Evolutionary conservation across 306 rosid species (phyloP).

Genomic region (Gillenia trifoliata): DNA sequence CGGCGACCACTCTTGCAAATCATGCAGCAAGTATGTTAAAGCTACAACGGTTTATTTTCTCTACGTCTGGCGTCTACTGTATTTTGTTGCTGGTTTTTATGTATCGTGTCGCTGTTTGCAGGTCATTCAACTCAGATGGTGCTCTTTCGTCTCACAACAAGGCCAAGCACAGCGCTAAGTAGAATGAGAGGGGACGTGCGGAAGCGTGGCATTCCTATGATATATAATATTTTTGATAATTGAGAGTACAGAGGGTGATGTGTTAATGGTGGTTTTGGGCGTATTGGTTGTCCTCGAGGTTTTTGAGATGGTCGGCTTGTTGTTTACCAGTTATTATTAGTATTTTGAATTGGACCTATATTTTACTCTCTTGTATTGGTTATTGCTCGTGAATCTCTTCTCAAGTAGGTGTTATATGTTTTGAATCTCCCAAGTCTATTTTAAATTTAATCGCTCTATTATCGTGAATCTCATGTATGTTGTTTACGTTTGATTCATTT

Average conservation of each 20-base stretch:
- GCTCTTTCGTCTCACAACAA: conserved; percentile 72
- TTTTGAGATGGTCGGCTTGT: neutral
- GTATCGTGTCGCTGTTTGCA: neutral
- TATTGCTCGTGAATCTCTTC: neutral
- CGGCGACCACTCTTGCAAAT: conserved; percentile 47
- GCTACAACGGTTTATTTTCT: no score
- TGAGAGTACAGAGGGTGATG: conserved; percentile 1
- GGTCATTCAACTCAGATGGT: conserved; percentile 52
- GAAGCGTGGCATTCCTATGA: neutral
- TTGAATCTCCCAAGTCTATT: no score
- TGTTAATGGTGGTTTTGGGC: conserved; percentile 1
- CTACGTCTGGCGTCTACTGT: neutral
- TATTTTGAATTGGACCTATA: neutral
- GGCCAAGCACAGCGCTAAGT: conserved; percentile 65
- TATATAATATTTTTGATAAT: conserved; percentile 10
- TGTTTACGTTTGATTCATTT: no score
- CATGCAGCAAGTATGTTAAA: conserved; percentile 59
- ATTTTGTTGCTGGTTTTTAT: neutral
- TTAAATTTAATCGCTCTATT: no score
- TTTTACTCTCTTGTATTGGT: neutral
- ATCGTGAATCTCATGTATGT: no score
- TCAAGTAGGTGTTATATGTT: no score
- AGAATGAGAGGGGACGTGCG: neutral
- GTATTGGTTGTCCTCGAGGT: neutral
- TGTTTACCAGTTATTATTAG: neutral